Base-by-base conservation (phyloP, 805 yeast species). In the Brettanomyces sp. region DNA sequence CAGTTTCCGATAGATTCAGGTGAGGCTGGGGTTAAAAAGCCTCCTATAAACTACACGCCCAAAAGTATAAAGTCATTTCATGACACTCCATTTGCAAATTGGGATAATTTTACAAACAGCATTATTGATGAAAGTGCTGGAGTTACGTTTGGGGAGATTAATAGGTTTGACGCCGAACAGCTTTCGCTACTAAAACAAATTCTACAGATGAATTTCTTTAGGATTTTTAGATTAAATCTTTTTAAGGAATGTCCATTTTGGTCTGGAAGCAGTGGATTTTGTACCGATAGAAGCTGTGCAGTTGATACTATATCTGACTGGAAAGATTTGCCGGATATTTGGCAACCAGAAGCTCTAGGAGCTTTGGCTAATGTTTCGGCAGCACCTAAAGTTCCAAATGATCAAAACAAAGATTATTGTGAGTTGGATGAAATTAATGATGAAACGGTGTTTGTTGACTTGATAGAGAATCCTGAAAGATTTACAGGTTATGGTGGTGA, bases 401-500 rank as follows among this genome's bases (percentile, higher is more conserved):
- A 41, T 14, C 43, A 25, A 7, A 48, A 49, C n/a, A 59, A 59
- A 41, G 86, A 82, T 56, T 85, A 83, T 66, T 80, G 86, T 58
- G 85, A 81, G 58, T 65, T 81, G 36, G 86, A 80, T 55, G 73
- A 71, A 42, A 73, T 75, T 41, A 77, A 74, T 53, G 78, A 79
- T 55, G 75, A 80, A 49, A 80, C 89, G 45, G 96, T 88, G 1
- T 82, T 83, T 56, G 95, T 93, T 28, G 88, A 90, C 57, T 73
- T 93, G 47, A 71, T 82, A 21, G 86, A 85, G 45, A 95, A 95
- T 59, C 96, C 96, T 1, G 99, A 93, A 64, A 73, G 98, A 57
- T 93, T 86, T 67, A 95, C 99, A 0, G 99, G 99, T 0, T 93
- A 93, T 59, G 85, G 89, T 32, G 99, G 99, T 30, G 79, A 82